phyloP scores from a whole-genome alignment of 176 grass and related monocot genomes.

The Oryza longistaminata region DNA sequence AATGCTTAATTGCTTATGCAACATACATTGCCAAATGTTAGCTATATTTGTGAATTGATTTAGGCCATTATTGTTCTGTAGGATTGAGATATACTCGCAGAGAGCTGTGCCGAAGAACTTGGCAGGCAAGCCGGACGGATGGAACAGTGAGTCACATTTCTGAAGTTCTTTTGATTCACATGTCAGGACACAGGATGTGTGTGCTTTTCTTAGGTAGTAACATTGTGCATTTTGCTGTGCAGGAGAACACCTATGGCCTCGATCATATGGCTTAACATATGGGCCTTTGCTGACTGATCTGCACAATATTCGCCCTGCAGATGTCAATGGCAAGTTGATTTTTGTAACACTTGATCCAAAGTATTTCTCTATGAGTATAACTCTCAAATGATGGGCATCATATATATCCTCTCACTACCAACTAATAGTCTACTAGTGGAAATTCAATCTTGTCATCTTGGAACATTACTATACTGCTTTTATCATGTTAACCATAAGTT shows the following conservation, averaged over 20 bases:
- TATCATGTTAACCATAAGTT: neutral
- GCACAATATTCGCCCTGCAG: slow-evolving; percentile 66
- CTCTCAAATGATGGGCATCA: neutral
- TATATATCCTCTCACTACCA: neutral
- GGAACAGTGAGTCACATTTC: slow-evolving; percentile 71
- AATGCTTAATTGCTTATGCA: neutral
- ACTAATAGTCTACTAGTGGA: neutral
- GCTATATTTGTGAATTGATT: neutral
- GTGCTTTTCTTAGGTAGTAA: neutral
- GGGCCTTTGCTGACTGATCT: slow-evolving; percentile 57
- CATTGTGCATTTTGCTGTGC: slow-evolving; percentile 6
- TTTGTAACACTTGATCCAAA: neutral
- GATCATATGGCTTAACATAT: slow-evolving; percentile 63
- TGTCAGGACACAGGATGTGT: neutral
- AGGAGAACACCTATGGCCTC: slow-evolving; percentile 87
- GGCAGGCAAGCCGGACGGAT: slow-evolving; percentile 70
- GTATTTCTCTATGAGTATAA: neutral
- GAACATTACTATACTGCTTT: neutral
- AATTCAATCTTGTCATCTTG: neutral
- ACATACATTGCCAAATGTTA: neutral
- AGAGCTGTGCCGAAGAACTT: slow-evolving; percentile 61
- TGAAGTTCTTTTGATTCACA: slow-evolving; percentile 18
- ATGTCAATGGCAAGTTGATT: slow-evolving; percentile 64
- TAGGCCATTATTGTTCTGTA: slow-evolving; percentile 4
- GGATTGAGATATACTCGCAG: slow-evolving; percentile 73